Percentiles rank a stretch among this genome's conserved stretches.
These are phyloP conservation scores for Amylocarpus encephaloides DNA, from an alignment of 2,329 filamentous ascomycete genomes.

Conservation along the genomic window DNA sequence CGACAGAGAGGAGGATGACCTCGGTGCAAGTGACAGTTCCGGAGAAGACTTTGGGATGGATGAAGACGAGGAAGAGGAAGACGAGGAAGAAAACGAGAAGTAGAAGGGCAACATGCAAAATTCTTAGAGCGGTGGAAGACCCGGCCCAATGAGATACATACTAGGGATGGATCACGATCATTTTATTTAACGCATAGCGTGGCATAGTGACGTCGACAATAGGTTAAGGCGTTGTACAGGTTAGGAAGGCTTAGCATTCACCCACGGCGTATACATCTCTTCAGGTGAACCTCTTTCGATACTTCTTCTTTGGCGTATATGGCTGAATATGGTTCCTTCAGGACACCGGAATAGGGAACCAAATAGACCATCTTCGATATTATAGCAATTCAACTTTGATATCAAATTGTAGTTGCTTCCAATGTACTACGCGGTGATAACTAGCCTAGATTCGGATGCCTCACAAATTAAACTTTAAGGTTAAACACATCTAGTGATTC, in stretches of 20 bases:
- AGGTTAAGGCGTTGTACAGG: conserved; percentile 20
- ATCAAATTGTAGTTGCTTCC: too few relatives aligned
- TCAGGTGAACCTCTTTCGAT: conserved; percentile 2
- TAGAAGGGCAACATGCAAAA: conserved; percentile 13
- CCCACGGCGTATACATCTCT: conserved; percentile 12
- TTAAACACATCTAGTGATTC: too few relatives aligned
- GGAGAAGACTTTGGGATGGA: conserved; percentile 56
- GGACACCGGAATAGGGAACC: neutral
- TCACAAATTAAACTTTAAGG: too few relatives aligned
- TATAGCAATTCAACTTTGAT: neutral
- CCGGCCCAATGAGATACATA: neutral
- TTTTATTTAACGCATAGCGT: conserved; percentile 18
- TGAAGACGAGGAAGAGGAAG: conserved; percentile 50
- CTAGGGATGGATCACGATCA: conserved; percentile 6
- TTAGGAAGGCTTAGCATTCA: conserved; percentile 12
- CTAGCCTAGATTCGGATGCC: too few relatives aligned
- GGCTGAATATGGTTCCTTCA: neutral
- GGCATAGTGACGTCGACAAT: conserved; percentile 7
- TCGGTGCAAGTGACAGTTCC: conserved; percentile 63
- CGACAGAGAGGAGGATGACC: conserved; percentile 63
- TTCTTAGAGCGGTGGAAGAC: neutral
- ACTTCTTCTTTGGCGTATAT: conserved; percentile 10
- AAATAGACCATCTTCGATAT: conserved; percentile 1
- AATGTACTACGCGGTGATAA: too few relatives aligned
- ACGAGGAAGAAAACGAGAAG: conserved; percentile 41